Conservation (phyloP, 345 rosid genomes). For the Murraya paniculata region DNA sequence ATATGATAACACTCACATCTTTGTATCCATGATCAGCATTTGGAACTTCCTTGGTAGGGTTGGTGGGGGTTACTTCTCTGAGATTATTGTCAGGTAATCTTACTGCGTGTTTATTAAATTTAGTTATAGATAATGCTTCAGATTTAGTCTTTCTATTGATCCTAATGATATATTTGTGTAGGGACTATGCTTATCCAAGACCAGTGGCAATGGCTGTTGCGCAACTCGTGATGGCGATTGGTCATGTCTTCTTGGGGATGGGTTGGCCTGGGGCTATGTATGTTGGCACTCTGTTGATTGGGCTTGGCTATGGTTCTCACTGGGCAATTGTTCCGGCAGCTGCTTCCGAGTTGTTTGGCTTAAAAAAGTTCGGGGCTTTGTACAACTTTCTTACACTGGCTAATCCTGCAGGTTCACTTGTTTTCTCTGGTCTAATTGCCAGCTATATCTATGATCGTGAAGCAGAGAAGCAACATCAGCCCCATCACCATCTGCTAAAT, state of each 20-base stretch:
- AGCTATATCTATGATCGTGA: constrained; percentile 84
- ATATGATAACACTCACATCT: constrained; percentile 73
- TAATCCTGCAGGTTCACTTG: constrained; percentile 92
- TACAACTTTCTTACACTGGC: constrained; percentile 97
- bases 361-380: constrained; percentile 88
- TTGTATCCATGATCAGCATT: constrained; percentile 95
- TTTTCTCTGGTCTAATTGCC: constrained; percentile 89
- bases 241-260: constrained; percentile 80
- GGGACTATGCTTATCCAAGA: constrained; percentile 92
- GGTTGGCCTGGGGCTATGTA: constrained; percentile 97
- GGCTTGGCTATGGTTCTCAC: constrained; percentile 95
- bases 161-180: constrained; percentile 20
- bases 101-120: background rate
- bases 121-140: background rate
- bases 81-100: constrained; percentile 73
- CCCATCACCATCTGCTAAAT: constrained; percentile 14
- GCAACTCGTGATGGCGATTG: constrained; percentile 81
- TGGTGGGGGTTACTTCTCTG: constrained; percentile 96
- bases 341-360: constrained; percentile 94
- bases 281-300: constrained; percentile 83
- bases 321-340: constrained; percentile 99
- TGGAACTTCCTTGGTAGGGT: constrained; percentile 98
- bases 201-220: constrained; percentile 82
- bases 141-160: constrained; percentile 9
- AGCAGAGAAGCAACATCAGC: constrained; percentile 77